Conservation (phyloP, 169 alveolate species). For the Plasmodium gonderi region DNA sequence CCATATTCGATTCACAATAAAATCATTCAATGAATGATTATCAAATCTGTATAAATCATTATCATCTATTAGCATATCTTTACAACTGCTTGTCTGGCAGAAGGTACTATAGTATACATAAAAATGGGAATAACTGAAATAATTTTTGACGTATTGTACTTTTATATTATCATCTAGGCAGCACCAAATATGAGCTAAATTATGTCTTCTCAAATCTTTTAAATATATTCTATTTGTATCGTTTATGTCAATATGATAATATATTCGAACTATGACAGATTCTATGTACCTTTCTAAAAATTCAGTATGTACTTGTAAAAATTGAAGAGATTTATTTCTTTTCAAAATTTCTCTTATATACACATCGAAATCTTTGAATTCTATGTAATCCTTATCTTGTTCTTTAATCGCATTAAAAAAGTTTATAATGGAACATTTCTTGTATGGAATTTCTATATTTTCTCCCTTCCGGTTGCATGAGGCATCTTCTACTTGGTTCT, state of each 20-base stretch:
- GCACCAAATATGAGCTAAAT: conserved; percentile 74
- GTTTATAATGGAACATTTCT: conserved; percentile 53
- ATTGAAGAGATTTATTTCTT: conserved; percentile 52
- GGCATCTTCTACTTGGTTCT: neutral
- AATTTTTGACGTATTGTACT: conserved; percentile 45
- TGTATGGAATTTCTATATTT: conserved; percentile 31
- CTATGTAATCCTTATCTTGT: conserved; percentile 12
- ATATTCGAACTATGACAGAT: conserved; percentile 64
- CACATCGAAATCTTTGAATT: conserved; percentile 61
- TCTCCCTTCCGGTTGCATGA: conserved; percentile 11
- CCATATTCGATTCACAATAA: conserved; percentile 74
- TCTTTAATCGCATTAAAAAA: conserved; percentile 68
- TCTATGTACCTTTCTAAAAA: conserved; percentile 73
- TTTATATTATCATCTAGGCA: conserved; percentile 53
- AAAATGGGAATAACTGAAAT: conserved; percentile 72
- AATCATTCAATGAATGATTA: conserved; percentile 69
- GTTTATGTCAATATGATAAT: conserved; percentile 59
- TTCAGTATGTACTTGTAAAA: conserved; percentile 52
- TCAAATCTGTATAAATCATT: conserved; percentile 69
- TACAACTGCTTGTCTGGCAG: conserved; percentile 74
- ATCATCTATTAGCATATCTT: conserved; percentile 74
- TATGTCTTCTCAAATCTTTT: conserved; percentile 37
- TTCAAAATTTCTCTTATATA: conserved; percentile 54
- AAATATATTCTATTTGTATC: conserved; percentile 68
- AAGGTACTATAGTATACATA: conserved; percentile 72